phyloP scores from a whole-genome alignment of 352 stramenopile species.

The Aphanomyces euteiches region DNA sequence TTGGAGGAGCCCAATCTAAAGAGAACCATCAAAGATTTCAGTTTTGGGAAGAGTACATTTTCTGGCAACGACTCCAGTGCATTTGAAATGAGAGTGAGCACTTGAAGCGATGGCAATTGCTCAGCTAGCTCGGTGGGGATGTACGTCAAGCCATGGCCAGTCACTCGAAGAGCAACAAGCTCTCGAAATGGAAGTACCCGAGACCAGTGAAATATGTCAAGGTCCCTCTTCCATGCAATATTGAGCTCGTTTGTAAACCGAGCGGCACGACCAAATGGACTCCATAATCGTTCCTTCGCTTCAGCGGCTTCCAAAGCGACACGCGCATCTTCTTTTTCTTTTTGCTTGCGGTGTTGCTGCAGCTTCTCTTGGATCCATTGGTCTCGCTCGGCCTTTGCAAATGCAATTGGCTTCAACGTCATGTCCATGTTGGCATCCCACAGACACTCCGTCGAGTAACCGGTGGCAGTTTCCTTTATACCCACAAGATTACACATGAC shows the following conservation, averaged over 20 bases:
- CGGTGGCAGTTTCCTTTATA: no score
- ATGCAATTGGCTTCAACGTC: not conserved
- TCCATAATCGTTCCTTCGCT: constrained; percentile 47
- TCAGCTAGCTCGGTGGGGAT: constrained; percentile 38
- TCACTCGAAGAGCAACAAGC: constrained; percentile 53
- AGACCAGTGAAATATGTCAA: constrained; percentile 52
- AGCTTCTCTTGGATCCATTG: constrained; percentile 51
- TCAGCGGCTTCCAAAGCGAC: constrained; percentile 36
- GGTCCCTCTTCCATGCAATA: constrained; percentile 57
- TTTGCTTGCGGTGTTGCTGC: constrained; percentile 42
- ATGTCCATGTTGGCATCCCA: not conserved
- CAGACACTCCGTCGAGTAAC: not conserved
- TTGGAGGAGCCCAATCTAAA: constrained; percentile 39
- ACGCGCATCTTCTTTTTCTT: constrained; percentile 38
- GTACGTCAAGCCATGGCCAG: constrained; percentile 40
- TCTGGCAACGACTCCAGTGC: constrained; percentile 46
- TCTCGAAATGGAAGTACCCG: constrained; percentile 43
- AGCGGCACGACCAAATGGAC: constrained; percentile 41
- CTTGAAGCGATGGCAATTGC: constrained; percentile 40
- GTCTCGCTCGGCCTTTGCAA: constrained; percentile 34
- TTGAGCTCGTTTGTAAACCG: constrained; percentile 54
- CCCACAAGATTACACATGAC: no score
- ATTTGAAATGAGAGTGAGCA: constrained; percentile 51
- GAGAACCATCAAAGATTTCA: not conserved
- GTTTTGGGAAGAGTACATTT: constrained; percentile 35